Evolutionary conservation across 345 rosid genomes (phyloP).

Genomic region (Corymbia maculata): DNA sequence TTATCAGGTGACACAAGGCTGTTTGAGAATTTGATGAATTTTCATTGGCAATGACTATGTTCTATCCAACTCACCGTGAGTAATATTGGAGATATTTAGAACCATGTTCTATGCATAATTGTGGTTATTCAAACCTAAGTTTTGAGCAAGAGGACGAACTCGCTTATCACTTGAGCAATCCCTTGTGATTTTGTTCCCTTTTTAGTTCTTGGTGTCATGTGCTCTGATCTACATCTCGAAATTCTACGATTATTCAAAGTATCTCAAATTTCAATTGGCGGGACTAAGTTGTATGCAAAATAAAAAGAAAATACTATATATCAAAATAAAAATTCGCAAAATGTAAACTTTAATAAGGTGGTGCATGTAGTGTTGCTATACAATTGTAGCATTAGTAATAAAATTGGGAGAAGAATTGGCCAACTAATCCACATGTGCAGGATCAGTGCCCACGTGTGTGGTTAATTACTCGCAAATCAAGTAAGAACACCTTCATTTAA

Average conservation of each 20-base stretch:
- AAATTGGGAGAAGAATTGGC: neutral
- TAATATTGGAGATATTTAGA: neutral
- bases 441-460: neutral
- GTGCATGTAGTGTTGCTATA: neutral
- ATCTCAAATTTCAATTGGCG: neutral
- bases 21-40: neutral
- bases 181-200: neutral
- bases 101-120: neutral
- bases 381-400: neutral
- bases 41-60: neutral
- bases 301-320: neutral
- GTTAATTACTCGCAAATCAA: neutral
- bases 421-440: neutral
- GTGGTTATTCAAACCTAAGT: neutral
- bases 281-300: neutral
- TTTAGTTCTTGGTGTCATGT: neutral
- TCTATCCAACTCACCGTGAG: neutral
- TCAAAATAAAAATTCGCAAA: too few species aligned
- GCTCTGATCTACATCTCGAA: neutral
- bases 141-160: neutral
- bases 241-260: neutral
- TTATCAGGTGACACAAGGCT: neutral
- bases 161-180: neutral
- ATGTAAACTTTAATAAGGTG: neutral
- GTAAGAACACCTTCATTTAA: neutral